Percentiles rank a stretch among this genome's conserved stretches.
phyloP scores from a whole-genome alignment of 1,284 basidiomycete genomes.

The Austroboletus rostrupii region DNA sequence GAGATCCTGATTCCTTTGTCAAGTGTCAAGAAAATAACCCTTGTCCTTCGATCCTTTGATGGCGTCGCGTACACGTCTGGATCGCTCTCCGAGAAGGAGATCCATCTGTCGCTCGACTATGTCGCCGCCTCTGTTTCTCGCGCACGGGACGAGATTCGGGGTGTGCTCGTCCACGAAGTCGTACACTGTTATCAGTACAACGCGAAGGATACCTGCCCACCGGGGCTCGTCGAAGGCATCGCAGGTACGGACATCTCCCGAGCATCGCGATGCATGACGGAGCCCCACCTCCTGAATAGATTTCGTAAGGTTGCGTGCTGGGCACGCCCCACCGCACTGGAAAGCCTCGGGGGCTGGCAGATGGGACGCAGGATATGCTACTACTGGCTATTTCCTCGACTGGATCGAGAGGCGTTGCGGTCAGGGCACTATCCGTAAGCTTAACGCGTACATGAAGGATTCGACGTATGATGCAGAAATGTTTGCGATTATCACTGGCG shows the following conservation, averaged over 20 bases:
- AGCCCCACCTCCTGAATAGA: conserved; percentile 38
- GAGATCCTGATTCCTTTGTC: conserved; percentile 3
- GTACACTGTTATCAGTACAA: conserved; percentile 75
- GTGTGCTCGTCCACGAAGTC: conserved; percentile 64
- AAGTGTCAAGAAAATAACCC: conserved; percentile 51
- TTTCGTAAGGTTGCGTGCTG: conserved; percentile 61
- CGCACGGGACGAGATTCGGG: conserved; percentile 56
- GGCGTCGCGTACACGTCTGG: conserved; percentile 66
- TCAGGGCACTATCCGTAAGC: conserved; percentile 46
- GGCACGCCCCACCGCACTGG: conserved; percentile 66
- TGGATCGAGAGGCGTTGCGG: conserved; percentile 62
- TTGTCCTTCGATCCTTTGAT: conserved; percentile 59
- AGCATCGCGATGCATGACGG: not conserved
- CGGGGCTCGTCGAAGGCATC: conserved; percentile 68
- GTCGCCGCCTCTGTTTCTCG: conserved; percentile 43
- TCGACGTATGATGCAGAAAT: conserved; percentile 45
- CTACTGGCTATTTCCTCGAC: conserved; percentile 67
- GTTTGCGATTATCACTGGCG: conserved; percentile 52
- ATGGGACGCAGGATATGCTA: conserved; percentile 73
- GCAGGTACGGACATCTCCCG: conserved; percentile 46
- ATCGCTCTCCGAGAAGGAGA: conserved; percentile 56
- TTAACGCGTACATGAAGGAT: conserved; percentile 54
- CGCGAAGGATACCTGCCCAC: conserved; percentile 53
- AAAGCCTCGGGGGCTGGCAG: conserved; percentile 37
- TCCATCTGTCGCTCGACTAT: conserved; percentile 65